These are phyloP conservation scores for Amesomyces nigricolor DNA, from an alignment of 2,329 filamentous ascomycete species.

Conservation along the genomic window DNA sequence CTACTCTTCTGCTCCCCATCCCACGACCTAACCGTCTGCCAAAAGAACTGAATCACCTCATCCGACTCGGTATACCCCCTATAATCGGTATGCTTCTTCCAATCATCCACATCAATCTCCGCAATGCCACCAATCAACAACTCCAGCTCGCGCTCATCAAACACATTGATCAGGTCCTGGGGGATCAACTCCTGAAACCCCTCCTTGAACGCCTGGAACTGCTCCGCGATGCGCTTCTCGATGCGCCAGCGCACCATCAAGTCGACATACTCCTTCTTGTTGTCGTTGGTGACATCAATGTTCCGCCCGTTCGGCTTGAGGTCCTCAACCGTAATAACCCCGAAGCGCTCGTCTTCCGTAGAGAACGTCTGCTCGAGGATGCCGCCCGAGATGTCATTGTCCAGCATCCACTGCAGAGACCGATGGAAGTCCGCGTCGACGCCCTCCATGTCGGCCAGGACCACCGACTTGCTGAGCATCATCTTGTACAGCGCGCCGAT, in stretches of 20 bases:
- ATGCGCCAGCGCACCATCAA: constrained; percentile 99
- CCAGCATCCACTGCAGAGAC: constrained; percentile 93
- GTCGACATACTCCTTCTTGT: constrained; percentile 98
- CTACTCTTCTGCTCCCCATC: constrained; percentile 98
- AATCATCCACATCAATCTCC: constrained; percentile 99
- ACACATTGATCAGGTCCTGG: constrained; percentile 93
- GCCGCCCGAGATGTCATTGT: constrained; percentile 90
- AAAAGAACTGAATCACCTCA: constrained; percentile 97
- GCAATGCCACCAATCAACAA: constrained; percentile 96
- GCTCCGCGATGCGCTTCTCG: constrained; percentile 94
- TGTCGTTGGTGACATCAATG: constrained; percentile 95
- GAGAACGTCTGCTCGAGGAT: constrained; percentile 95
- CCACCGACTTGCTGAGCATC: constrained; percentile 89
- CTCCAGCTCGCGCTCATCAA: constrained; percentile 95
- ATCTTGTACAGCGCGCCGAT: constrained; percentile 99
- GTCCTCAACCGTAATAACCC: constrained; percentile 89
- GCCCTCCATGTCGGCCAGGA: constrained; percentile 94
- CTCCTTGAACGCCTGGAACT: constrained; percentile 96
- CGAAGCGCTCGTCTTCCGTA: constrained; percentile 95
- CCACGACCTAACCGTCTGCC: constrained; percentile 95
- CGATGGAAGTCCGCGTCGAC: constrained; percentile 97
- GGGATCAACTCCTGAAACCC: constrained; percentile 98
- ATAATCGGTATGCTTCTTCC: constrained; percentile 99
- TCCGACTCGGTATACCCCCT: constrained; percentile 97
- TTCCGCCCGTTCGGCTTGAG: constrained; percentile 84